A percentile compares a stretch with the other conserved stretches of the same genome.
Conservation (phyloP, 2,329 filamentous ascomycete genomes). For the Meredithiella fracta region DNA sequence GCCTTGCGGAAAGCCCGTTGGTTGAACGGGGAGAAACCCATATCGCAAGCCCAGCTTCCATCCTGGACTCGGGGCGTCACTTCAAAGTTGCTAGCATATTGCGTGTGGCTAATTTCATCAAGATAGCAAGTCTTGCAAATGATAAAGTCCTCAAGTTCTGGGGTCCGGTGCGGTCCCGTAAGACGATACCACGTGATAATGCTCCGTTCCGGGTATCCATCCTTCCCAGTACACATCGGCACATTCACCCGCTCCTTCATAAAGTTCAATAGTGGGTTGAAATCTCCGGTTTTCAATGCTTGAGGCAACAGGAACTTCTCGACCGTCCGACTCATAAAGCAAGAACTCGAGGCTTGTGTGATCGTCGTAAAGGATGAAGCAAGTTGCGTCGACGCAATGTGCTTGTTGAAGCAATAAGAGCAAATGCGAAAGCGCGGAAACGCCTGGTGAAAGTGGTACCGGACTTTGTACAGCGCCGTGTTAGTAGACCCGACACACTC, state of each 20-base stretch:
- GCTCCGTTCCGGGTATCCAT: slow-evolving; percentile 16
- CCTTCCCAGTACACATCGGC: slow-evolving; percentile 20
- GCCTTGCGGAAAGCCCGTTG: slow-evolving; percentile 14
- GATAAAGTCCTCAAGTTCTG: slow-evolving; percentile 21
- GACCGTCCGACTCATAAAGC: slow-evolving; percentile 4
- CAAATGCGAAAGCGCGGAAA: slow-evolving; percentile 24
- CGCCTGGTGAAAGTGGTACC: slow-evolving; percentile 21
- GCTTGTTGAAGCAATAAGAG: slow-evolving; percentile 25
- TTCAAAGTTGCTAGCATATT: slow-evolving; percentile 21
- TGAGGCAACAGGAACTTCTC: neutral
- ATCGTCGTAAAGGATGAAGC: slow-evolving; percentile 18
- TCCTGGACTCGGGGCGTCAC: slow-evolving; percentile 15
- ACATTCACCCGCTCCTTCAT: neutral
- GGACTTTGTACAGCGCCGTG: slow-evolving; percentile 18
- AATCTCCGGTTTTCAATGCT: neutral
- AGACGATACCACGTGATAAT: slow-evolving; percentile 16
- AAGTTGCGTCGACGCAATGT: slow-evolving; percentile 22
- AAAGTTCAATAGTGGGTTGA: slow-evolving; percentile 2
- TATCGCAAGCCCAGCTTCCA: slow-evolving; percentile 21
- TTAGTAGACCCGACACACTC: slow-evolving; percentile 6
- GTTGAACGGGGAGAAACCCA: slow-evolving; percentile 18
- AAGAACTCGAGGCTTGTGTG: neutral
- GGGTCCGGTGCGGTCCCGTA: slow-evolving; percentile 20
- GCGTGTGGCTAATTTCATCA: slow-evolving; percentile 19
- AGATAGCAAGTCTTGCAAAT: slow-evolving; percentile 26